Base-by-base conservation (phyloP, 2,329 filamentous ascomycete species). In the Calonectria henricotiae region DNA sequence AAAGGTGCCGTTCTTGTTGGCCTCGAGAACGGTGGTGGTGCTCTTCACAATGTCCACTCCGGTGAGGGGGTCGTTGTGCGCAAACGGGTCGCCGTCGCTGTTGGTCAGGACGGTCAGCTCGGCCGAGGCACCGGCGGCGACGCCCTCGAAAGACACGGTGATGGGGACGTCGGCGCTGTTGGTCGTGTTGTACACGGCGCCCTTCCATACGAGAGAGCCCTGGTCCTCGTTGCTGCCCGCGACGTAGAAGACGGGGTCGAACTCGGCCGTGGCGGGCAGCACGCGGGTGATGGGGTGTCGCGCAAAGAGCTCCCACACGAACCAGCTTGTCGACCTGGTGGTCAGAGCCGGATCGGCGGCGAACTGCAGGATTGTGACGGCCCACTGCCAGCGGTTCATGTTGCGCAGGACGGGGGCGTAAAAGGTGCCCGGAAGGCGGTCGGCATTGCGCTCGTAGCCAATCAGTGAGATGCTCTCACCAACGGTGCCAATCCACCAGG, bases 381-480 rank as follows among this genome's bases (percentile, higher is more conserved):
- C 78, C 86, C 86, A 88, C 65, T 86, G 83, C 84, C 85, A 88
- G 27, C 82, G 78, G 77, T 88, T 85, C 76, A 87, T 80, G 76
- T 85, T 86, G 67, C 85, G 82, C n/a, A 87, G 78, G 3, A 86
- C 82, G 1, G 86, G 86, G 0, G 86, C 85, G 81, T 88, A 89
- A 63, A 85, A 83, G 0, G 86, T 85, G 7, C 87, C 88, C 2
- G 86, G 85, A 51, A 91, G 85, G 23, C 86, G 85, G 74, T 91
- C 89, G 4, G 86, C 85, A 80, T 93, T 93, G 67, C 91, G 85
- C 84, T 93, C 91, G 35, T 89, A 88, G 20, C 90, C 89, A 71
- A 93, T 85, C 17, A 92, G 83, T 66, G 88, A 90, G n/a, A 93
- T 85, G 27, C 89, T 90, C 78, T 93, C 91, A 15, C 87, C 87